A percentile compares a stretch with the other conserved stretches of the same genome.
These are phyloP conservation scores for Athelia sp. DNA, from an alignment of 1,284 basidiomycete genomes.

Conservation along the genomic window DNA sequence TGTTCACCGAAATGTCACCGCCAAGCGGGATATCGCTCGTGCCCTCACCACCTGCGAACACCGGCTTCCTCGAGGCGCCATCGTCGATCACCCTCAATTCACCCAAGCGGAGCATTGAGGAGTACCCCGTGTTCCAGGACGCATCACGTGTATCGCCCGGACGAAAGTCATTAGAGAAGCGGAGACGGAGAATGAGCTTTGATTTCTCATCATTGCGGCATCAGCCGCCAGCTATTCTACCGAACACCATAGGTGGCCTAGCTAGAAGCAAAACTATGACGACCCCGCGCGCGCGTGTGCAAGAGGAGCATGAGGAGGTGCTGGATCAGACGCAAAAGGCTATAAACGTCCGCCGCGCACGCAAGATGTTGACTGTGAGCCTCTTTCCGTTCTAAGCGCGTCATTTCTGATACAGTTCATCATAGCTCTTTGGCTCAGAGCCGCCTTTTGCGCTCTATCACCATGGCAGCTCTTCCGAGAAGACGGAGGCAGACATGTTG, in stretches of 20 bases:
- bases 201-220: constrained; percentile 11
- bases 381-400: background rate
- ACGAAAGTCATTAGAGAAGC: background rate
- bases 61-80: too few relatives aligned
- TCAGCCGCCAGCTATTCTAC: background rate
- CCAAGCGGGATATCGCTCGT: too few relatives aligned
- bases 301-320: constrained; percentile 9
- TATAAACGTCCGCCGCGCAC: constrained; percentile 36
- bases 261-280: background rate
- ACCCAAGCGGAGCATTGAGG: too few relatives aligned
- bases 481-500: constrained; percentile 5
- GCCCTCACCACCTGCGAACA: too few relatives aligned
- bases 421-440: constrained; percentile 44
- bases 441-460: constrained; percentile 28
- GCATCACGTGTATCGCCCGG: background rate
- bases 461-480: constrained; percentile 11
- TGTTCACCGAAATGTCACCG: too few relatives aligned
- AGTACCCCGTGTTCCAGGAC: too few relatives aligned
- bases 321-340: constrained; percentile 28
- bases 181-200: background rate
- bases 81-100: too few relatives aligned
- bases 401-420: constrained; percentile 4
- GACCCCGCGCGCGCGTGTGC: background rate
- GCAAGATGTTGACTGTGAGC: constrained; percentile 44
- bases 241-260: background rate